A percentile compares a stretch with the other conserved stretches of the same genome.
Evolutionary conservation across 83 land plant genomes (phyloP).

Genomic region (Isoetes engelmannii): DNA sequence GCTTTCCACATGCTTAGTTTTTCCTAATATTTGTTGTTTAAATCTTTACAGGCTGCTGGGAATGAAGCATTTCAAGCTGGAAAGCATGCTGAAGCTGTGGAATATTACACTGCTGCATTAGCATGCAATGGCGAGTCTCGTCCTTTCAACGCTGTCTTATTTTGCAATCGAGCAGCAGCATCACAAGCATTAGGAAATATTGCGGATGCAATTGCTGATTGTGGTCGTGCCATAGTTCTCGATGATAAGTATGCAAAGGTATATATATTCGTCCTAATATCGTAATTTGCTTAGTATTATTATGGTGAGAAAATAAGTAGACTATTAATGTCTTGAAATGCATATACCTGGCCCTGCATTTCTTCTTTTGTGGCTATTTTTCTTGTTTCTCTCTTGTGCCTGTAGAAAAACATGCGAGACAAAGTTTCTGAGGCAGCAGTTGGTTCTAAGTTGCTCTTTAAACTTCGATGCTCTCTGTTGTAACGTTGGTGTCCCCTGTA

Average conservation of each 20-base stretch:
- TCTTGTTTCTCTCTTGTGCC: too few species aligned
- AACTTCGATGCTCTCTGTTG: too few species aligned
- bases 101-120: slow-evolving; percentile 88
- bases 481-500: not conserved
- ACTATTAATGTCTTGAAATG: too few species aligned
- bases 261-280: slow-evolving; percentile 6
- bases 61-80: slow-evolving; percentile 93
- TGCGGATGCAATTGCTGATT: slow-evolving; percentile 96
- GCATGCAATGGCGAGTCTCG: slow-evolving; percentile 75
- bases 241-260: slow-evolving; percentile 84
- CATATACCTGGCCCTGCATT: too few species aligned
- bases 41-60: slow-evolving; percentile 61
- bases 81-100: slow-evolving; percentile 73
- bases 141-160: slow-evolving; percentile 84
- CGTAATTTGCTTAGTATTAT: not conserved
- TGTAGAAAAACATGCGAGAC: too few species aligned
- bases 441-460: too few species aligned
- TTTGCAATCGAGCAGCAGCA: slow-evolving; percentile 97
- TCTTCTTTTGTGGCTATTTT: too few species aligned
- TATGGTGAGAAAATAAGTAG: too few species aligned
- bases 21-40: not conserved
- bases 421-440: too few species aligned
- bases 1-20: not conserved
- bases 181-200: slow-evolving; percentile 82
- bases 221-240: slow-evolving; percentile 86